These are phyloP conservation scores for Sporobolomyces phaffii DNA, from an alignment of 768 basidiomycete species.

Conservation along the genomic window DNA sequence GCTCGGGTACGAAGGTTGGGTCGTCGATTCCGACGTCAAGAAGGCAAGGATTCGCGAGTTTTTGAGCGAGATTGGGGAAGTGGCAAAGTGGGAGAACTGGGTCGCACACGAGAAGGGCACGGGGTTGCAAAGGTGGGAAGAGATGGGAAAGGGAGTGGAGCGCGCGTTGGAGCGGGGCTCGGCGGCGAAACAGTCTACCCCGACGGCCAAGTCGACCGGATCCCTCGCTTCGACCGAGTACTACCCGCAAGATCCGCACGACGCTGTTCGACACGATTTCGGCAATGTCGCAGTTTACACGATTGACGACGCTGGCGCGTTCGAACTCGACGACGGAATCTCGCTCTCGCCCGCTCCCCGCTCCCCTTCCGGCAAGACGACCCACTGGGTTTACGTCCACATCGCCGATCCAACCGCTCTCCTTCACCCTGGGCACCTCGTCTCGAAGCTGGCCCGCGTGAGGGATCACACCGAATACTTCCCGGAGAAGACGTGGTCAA, in stretches of 20 bases:
- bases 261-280: slow-evolving; percentile 75
- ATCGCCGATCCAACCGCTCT: slow-evolving; percentile 83
- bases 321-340: slow-evolving; percentile 90
- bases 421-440: slow-evolving; percentile 63
- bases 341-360: slow-evolving; percentile 64
- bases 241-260: slow-evolving; percentile 56
- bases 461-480: slow-evolving; percentile 60
- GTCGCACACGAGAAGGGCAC: slow-evolving; percentile 50
- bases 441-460: slow-evolving; percentile 58
- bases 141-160: not conserved
- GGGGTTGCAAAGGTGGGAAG: slow-evolving; percentile 22
- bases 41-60: slow-evolving; percentile 44
- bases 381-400: slow-evolving; percentile 78
- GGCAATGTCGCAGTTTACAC: slow-evolving; percentile 73
- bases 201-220: not conserved
- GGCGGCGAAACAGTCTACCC: not conserved
- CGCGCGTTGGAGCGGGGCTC: slow-evolving; percentile 5
- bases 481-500: slow-evolving; percentile 58
- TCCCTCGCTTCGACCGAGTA: not conserved
- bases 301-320: slow-evolving; percentile 69
- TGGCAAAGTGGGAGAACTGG: slow-evolving; percentile 75
- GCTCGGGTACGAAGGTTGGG: slow-evolving; percentile 41
- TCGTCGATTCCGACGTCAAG: slow-evolving; percentile 20
- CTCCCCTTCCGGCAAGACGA: slow-evolving; percentile 52
- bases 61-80: slow-evolving; percentile 64